Conservation (phyloP, 805 yeast species). For the Schizosaccharomyces osmophilus region DNA sequence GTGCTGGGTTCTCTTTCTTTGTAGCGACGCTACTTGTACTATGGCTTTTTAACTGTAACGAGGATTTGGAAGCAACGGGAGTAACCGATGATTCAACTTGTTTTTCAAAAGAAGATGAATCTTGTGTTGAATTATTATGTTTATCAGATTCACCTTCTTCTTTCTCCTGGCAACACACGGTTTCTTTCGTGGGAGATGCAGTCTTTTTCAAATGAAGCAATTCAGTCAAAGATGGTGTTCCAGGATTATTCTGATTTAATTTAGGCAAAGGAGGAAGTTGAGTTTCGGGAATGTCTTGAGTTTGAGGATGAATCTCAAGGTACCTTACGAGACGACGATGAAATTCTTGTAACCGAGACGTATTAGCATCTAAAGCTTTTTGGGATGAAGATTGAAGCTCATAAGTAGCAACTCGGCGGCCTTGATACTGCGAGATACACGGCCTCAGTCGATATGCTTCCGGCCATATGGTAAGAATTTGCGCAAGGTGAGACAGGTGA, state of each 20-base stretch:
- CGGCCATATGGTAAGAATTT: not conserved
- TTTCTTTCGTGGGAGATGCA: too few relatives aligned
- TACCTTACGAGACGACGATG: not conserved
- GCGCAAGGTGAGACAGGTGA: not conserved
- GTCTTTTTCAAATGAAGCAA: too few relatives aligned
- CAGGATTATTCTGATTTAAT: not conserved
- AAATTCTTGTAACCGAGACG: not conserved
- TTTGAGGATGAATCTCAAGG: not conserved
- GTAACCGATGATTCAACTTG: too few relatives aligned
- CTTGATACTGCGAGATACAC: not conserved
- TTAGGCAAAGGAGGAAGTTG: not conserved
- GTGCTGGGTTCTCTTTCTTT: not conserved
- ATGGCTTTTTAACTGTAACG: not conserved
- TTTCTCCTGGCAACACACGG: too few relatives aligned
- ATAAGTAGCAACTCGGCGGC: not conserved
- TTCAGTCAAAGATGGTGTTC: not conserved
- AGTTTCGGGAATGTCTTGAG: not conserved
- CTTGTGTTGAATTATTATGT: too few relatives aligned
- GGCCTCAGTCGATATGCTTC: not conserved
- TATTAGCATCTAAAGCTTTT: too few relatives aligned
- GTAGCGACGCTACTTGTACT: not conserved
- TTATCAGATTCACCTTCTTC: too few relatives aligned
- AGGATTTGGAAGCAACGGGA: not conserved
- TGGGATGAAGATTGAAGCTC: not conserved
- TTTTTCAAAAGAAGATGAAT: too few relatives aligned